Conservation (phyloP, 1,139 yeast species). For the Suzukiozyma palmioleophila region DNA sequence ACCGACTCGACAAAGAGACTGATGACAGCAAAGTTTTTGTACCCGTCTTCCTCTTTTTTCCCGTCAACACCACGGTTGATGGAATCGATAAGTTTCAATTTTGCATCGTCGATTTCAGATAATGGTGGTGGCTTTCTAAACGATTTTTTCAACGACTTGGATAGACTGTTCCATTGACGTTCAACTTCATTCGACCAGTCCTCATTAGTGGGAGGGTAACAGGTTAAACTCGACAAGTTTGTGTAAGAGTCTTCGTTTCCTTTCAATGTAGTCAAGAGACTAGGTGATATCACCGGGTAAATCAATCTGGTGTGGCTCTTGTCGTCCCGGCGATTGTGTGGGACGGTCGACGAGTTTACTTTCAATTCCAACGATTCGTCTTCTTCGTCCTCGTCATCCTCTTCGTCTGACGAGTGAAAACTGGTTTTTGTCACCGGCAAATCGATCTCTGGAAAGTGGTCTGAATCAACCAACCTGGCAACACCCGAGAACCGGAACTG, state of each 20-base stretch:
- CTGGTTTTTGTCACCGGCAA: slow-evolving; percentile 19
- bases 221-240: slow-evolving; percentile 20
- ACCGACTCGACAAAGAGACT: slow-evolving; percentile 69
- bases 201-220: slow-evolving; percentile 46
- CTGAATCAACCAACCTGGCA: slow-evolving; percentile 45
- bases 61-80: slow-evolving; percentile 85
- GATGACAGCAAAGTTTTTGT: slow-evolving; percentile 64
- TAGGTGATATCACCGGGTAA: slow-evolving; percentile 3
- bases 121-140: slow-evolving; percentile 76
- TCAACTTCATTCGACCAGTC: slow-evolving; percentile 66
- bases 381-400: slow-evolving; percentile 12
- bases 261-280: slow-evolving; percentile 2
- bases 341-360: slow-evolving; percentile 4
- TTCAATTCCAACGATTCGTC: slow-evolving; percentile 5
- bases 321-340: not conserved
- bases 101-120: slow-evolving; percentile 51
- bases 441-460: slow-evolving; percentile 30
- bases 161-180: slow-evolving; percentile 60
- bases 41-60: slow-evolving; percentile 61
- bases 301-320: slow-evolving; percentile 1
- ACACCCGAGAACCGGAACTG: slow-evolving; percentile 73
- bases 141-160: slow-evolving; percentile 55
- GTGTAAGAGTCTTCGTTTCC: slow-evolving; percentile 24
- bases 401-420: slow-evolving; percentile 8
- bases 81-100: slow-evolving; percentile 57